Evolutionary conservation across 345 rosid species (phyloP), one percentile per base, ranked within the genome.

Genomic region (Gynandropsis gynandra): DNA sequence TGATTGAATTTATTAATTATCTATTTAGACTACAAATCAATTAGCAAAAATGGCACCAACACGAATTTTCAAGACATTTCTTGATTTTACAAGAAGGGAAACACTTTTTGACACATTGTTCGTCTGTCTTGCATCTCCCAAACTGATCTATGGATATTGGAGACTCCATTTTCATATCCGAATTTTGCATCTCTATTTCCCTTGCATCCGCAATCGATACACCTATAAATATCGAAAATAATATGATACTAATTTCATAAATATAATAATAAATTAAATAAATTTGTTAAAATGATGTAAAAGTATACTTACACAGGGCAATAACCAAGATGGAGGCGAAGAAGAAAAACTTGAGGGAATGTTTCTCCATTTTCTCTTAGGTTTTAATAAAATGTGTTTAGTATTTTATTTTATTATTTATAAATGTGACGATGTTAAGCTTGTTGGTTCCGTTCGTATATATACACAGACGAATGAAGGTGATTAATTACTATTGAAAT

Each of bases 141-240:
- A 54, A 54, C 48, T 54, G 59, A 39, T n/a, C n/a, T n/a, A n/a
- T n/a, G n/a, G n/a, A n/a, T n/a, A n/a, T n/a, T n/a, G n/a, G n/a
- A n/a, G n/a, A n/a, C n/a, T n/a, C n/a, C n/a, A n/a, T n/a, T n/a
- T 54, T 41, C 10, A 41, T 54, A 16, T 41, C 59, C 27, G 39
- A 10, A 5, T 40, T 7, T 54, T 29, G 59, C 48, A 54, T 54
- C 38, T 41, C 31, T 9, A 42, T 31, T 29, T 41, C 48, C 42
- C 48, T 42, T 54, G 59, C 39, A 40, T 29, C 29, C 6, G 59
- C 27, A 6, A 41, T 41, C 16, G 39, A 27, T 12, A 31, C 48
- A 42, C 16, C 40, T 54, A 39, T 16, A 11, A n/a, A n/a, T n/a
- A n/a, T n/a, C n/a, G n/a, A n/a, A n/a, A n/a, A n/a, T n/a, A n/a